phyloP scores from a whole-genome alignment of 2,329 filamentous ascomycete species.

The Drechslera avenae region DNA sequence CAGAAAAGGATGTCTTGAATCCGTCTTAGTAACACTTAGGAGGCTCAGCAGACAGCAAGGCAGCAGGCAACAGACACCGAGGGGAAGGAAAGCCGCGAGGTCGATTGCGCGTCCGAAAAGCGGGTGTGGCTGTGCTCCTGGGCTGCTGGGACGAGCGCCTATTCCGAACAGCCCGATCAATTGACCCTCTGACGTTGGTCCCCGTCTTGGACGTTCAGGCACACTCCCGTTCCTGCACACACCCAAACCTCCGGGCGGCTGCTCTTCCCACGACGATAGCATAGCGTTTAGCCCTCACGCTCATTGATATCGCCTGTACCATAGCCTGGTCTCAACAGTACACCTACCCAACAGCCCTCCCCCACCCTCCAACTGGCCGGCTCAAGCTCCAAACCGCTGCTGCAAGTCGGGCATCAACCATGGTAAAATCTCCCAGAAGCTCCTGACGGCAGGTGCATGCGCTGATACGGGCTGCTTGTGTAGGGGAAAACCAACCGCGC shows the following conservation, averaged over 20 bases:
- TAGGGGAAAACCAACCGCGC: conserved; percentile 64
- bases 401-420: conserved; percentile 43
- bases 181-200: conserved; percentile 15
- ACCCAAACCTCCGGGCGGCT: conserved; percentile 12
- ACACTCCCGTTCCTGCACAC: conserved; percentile 12
- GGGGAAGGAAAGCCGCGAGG: conserved; percentile 1
- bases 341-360: conserved; percentile 6
- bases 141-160: conserved; percentile 7
- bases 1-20: too few species aligned
- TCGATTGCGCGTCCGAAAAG: conserved; percentile 10
- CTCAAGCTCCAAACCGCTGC: conserved; percentile 23
- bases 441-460: conserved; percentile 5
- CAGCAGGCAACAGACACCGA: too few species aligned
- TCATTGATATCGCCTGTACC: conserved; percentile 1
- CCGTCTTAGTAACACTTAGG: background rate
- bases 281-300: conserved; percentile 4
- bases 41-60: conserved; percentile 5
- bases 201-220: conserved; percentile 3
- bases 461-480: conserved; percentile 23
- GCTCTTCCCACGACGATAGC: conserved; percentile 7
- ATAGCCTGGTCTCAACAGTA: conserved; percentile 2
- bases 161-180: conserved; percentile 14
- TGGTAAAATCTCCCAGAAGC: conserved; percentile 32
- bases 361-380: conserved; percentile 15
- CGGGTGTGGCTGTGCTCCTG: conserved; percentile 22